A percentile compares a stretch with the other conserved stretches of the same genome.
Evolutionary conservation across 176 grass and related monocot species (phyloP).

Genomic region (Lolium perenne): DNA sequence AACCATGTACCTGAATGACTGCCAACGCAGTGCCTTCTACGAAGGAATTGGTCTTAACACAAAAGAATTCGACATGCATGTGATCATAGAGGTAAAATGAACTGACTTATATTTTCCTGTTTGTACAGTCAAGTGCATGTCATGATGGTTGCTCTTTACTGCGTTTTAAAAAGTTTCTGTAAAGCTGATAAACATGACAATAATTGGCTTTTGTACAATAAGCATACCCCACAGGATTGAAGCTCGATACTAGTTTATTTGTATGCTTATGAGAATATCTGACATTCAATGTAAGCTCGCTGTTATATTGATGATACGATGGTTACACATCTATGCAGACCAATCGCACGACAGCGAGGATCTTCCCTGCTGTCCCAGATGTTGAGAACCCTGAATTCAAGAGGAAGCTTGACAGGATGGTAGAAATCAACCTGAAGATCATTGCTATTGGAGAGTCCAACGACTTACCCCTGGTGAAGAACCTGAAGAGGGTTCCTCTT

Average conservation of each 20-base stretch:
- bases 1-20: slow-evolving; percentile 99
- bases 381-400: slow-evolving; percentile 98
- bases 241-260: neutral
- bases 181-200: slow-evolving; percentile 22
- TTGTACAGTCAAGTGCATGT: neutral
- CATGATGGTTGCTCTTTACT: slow-evolving; percentile 29
- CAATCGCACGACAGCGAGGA: slow-evolving; percentile 89
- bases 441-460: slow-evolving; percentile 51
- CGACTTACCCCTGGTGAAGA: slow-evolving; percentile 73
- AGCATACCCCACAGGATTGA: neutral
- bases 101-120: neutral
- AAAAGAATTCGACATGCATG: slow-evolving; percentile 99
- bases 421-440: slow-evolving; percentile 77
- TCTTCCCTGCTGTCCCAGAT: slow-evolving; percentile 91
- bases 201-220: slow-evolving; percentile 26
- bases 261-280: slow-evolving; percentile 20
- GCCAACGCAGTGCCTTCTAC: slow-evolving; percentile 85
- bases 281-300: neutral
- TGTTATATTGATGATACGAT: slow-evolving; percentile 13
- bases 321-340: slow-evolving; percentile 60
- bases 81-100: slow-evolving; percentile 86
- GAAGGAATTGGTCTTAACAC: slow-evolving; percentile 92
- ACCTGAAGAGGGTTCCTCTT: slow-evolving; percentile 91
- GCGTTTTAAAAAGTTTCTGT: slow-evolving; percentile 2
- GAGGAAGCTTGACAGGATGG: slow-evolving; percentile 93